phyloP scores from a whole-genome alignment of 148 eudicot species.

The Fagopyrum tataricum region DNA sequence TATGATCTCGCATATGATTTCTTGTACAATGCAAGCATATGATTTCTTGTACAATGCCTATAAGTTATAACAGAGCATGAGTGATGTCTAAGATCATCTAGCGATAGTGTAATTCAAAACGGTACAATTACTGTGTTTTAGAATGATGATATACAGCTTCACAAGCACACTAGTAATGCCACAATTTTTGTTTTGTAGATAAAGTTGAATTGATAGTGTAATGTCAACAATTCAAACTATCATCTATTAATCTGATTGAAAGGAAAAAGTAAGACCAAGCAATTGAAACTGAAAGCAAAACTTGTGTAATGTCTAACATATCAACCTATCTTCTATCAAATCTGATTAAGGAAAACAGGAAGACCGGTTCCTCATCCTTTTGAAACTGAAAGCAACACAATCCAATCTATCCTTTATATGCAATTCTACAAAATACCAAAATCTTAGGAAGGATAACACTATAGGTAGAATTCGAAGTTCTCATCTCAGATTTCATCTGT shows the following conservation, averaged over 20 bases:
- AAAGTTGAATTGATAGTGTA: not conserved
- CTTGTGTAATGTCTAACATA: not conserved
- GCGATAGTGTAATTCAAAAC: too few species aligned
- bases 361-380: not conserved
- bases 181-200: not conserved
- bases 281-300: not conserved
- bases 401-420: not conserved
- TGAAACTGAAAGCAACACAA: not conserved
- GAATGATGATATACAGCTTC: too few species aligned
- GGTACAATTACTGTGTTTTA: too few species aligned
- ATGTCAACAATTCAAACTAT: not conserved
- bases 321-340: not conserved
- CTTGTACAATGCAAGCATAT: not conserved
- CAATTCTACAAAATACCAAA: not conserved
- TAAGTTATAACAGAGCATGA: too few species aligned
- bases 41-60: not conserved
- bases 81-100: too few species aligned
- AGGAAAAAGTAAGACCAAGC: not conserved
- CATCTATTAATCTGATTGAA: not conserved
- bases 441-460: not conserved
- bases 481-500: not conserved
- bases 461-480: not conserved
- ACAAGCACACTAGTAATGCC: too few species aligned
- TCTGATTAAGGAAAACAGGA: not conserved
- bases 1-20: not conserved